Base-by-base conservation (phyloP, 108 stramenopile species). In the Stephanodiscus minutulus region DNA sequence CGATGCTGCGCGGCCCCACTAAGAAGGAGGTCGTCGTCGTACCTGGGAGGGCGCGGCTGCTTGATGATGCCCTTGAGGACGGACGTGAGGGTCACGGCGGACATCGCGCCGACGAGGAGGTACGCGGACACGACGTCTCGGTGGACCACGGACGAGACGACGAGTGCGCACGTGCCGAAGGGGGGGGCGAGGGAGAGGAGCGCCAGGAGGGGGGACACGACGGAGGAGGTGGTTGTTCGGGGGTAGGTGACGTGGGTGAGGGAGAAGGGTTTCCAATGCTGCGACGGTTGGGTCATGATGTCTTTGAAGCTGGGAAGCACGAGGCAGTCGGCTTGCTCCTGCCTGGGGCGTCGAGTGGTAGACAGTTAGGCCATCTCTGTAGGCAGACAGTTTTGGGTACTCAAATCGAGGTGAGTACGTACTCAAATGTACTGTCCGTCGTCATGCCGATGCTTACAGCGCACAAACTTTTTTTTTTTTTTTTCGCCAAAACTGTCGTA, bases 171-270 rank as follows among this genome's bases (percentile, higher is more conserved):
- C 6, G 72, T 65, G 1, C 21, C 70, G 44, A 78, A 78, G 3
- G 64, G 64, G 3, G 77, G 77, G 17, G 60, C 60, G 33, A 78
- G 70, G 7, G 77, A 78, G 6, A 78, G 41, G 0, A 72, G 44
- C 1, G 77, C 77, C 1, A 78, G 52, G 39, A 78, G 8, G 41
- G 55, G 57, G 2, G 76, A 54, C 25, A 64, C 0, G 55, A 36
- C 54, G 36, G n/a, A n/a, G n/a, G n/a, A n/a, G n/a, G n/a, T n/a
- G n/a, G n/a, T n/a, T n/a, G n/a, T n/a, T n/a, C n/a, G n/a, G 43
- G 77, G 77, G 44, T 78, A 78, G 29, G 70, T 78, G 31, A 78
- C 67, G 77, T 78, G 65, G 13, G 77, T 78, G 12, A 78, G 66
- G 9, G 59, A 50, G 29, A 78, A 78, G 44, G 64, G 53, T 39